Conservation (phyloP, 768 basidiomycete species). For the Termitomyces sp. region DNA sequence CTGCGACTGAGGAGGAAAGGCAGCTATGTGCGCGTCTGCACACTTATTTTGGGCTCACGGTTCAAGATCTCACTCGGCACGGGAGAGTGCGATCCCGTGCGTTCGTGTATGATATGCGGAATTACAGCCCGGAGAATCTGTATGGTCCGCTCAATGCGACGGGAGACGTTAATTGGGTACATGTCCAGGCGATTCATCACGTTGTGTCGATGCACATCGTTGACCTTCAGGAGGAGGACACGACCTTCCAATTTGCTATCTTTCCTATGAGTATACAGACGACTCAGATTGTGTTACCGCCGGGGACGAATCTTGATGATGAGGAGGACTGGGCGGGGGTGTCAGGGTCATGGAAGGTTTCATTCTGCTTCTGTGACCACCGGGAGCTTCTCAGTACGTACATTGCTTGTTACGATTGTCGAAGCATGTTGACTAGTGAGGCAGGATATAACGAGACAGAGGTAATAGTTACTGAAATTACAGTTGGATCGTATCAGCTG, state of each 20-base stretch:
- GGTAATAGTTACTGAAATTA: conserved; percentile 13
- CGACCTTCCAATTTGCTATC: conserved; percentile 29
- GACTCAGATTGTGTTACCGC: conserved; percentile 47
- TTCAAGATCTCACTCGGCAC: conserved; percentile 29
- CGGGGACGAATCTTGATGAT: conserved; percentile 29
- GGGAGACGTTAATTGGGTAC: conserved; percentile 58
- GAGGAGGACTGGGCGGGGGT: conserved; percentile 57
- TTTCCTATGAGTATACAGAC: conserved; percentile 50
- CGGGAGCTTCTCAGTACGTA: conserved; percentile 57
- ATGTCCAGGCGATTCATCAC: conserved; percentile 53
- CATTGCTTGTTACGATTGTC: conserved; percentile 7
- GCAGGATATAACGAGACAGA: conserved; percentile 39
- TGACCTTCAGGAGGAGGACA: conserved; percentile 30
- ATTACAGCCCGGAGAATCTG: conserved; percentile 44
- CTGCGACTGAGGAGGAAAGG: conserved; percentile 28
- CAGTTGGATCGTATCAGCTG: neutral
- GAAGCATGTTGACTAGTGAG: neutral
- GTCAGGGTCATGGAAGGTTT: conserved; percentile 54
- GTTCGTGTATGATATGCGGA: conserved; percentile 59
- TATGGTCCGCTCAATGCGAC: conserved; percentile 56
- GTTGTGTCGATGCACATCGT: conserved; percentile 51
- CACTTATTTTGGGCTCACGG: conserved; percentile 53
- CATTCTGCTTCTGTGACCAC: conserved; percentile 71
- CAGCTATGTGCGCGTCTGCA: conserved; percentile 53
- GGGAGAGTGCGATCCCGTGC: conserved; percentile 41